A percentile compares a stretch with the other conserved stretches of the same genome.
These are phyloP conservation scores for Axilococcus clingmanii DNA, from an alignment of 139 green algal genomes.

Conservation along the genomic window DNA sequence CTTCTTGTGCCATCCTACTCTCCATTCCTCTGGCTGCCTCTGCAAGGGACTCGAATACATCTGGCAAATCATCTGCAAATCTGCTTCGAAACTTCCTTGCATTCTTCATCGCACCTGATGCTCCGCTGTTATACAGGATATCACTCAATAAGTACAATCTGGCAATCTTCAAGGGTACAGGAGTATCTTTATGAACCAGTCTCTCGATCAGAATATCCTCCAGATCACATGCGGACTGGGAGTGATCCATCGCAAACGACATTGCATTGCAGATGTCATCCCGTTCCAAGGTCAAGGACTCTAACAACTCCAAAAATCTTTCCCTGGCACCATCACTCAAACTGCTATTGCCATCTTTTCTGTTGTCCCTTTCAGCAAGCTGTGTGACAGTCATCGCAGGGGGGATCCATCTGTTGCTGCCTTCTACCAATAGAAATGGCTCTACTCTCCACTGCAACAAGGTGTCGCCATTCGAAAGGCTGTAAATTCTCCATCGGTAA, in stretches of 20 bases:
- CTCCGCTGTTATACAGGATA: constrained; percentile 88
- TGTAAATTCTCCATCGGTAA: constrained; percentile 82
- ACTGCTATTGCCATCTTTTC: constrained; percentile 24
- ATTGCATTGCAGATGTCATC: constrained; percentile 67
- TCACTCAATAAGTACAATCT: constrained; percentile 86
- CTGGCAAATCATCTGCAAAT: constrained; percentile 71
- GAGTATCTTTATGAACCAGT: constrained; percentile 78
- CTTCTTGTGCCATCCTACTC: constrained; percentile 60
- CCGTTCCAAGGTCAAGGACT: constrained; percentile 58
- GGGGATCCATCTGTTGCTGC: constrained; percentile 36
- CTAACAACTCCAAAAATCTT: constrained; percentile 82
- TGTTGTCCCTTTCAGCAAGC: constrained; percentile 28
- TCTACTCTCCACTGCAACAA: constrained; percentile 76
- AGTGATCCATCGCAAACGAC: constrained; percentile 86
- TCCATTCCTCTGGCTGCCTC: constrained; percentile 26
- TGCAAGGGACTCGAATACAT: constrained; percentile 71
- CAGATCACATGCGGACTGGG: constrained; percentile 61
- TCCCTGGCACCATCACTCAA: constrained; percentile 54
- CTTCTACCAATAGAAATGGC: constrained; percentile 86
- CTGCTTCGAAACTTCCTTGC: constrained; percentile 63
- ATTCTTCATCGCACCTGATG: constrained; percentile 73
- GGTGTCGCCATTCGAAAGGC: constrained; percentile 43
- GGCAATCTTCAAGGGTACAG: constrained; percentile 70
- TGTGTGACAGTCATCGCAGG: constrained; percentile 30
- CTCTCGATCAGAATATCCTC: constrained; percentile 73